Base-by-base conservation (phyloP, 1,284 basidiomycete species). In the Ceratobasidium sp. region DNA sequence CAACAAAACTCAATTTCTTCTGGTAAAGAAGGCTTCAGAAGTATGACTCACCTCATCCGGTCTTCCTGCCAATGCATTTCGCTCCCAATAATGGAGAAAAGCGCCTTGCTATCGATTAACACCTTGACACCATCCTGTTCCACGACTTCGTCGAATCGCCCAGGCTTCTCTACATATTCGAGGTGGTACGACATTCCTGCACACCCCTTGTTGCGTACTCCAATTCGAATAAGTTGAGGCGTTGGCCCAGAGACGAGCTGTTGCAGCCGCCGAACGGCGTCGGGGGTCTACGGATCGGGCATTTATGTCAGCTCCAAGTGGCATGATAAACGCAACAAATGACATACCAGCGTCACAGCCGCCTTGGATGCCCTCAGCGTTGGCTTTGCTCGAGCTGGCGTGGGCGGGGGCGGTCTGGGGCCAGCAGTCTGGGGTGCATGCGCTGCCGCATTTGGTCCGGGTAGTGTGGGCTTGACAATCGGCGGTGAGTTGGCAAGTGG, bases 61-160 rank as follows among this genome's bases (percentile, higher is more conserved):
- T 96, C 95, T 86, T 99, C 98, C 79, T 93, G 89, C 98, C 98
- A 99, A 83, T 98, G 96, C 98, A 99, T 99, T 86, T 94, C 93
- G 83, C 95, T 97, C 54, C 98, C 98, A 80, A 99, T 99, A 82
- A 99, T 98, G 78, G 94, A 96, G 84, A 99, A 99, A 79, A 99
- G 86, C 31, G 98, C 98, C 85, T 98, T 98, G 83, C 92, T 94
- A 86, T 99, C 98, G 83, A 99, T 96, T 78, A 99, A 87, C 53
- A 99, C 97, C 81, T 89, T 90, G 37, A 98, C 96, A 7, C 93
- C 95, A 80, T 97, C 96, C 85, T 97, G 96, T 84, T 96, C 91
- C 39, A 99, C 97, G n/a, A 98, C 89, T 83, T 99, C 98, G 85
- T 99, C 98, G 82, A 99, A 99, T 84, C 92, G 93, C 3, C 90